Percentiles rank a stretch among this genome's conserved stretches.
Conservation (phyloP, 139 green algal species). For the Chlamydomonas incerta region DNA sequence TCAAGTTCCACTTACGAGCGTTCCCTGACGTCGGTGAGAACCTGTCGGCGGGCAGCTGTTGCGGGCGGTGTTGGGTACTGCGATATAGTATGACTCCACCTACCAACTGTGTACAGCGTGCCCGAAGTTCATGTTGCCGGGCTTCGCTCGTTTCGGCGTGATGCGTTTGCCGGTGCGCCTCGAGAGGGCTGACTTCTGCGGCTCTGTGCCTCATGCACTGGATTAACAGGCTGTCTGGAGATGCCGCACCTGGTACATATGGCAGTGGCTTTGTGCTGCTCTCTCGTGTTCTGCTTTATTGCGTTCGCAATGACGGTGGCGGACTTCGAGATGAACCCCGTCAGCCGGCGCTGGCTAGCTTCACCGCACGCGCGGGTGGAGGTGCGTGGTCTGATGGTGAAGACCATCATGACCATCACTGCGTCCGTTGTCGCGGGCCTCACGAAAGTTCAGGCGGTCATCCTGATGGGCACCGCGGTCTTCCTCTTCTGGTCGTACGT, state of each 20-base stretch:
- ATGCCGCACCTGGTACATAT: constrained; percentile 60
- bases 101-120: no score
- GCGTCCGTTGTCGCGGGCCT: constrained; percentile 43
- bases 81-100: no score
- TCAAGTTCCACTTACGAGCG: constrained; percentile 1
- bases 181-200: no score
- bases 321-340: constrained; percentile 59
- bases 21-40: constrained; percentile 43
- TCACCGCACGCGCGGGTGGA: constrained; percentile 45
- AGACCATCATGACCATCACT: constrained; percentile 40
- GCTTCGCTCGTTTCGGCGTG: no score
- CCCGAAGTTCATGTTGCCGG: no score
- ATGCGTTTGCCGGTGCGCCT: no score
- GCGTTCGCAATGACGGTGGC: constrained; percentile 52
- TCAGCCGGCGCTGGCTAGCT: constrained; percentile 43
- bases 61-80: no score
- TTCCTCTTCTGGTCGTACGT: constrained; percentile 56
- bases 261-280: constrained; percentile 32
- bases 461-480: constrained; percentile 20
- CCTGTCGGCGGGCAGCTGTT: no score
- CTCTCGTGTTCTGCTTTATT: constrained; percentile 41
- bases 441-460: constrained; percentile 43
- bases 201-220: no score
- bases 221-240: constrained; percentile 51
- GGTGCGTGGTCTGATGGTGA: constrained; percentile 36